Evolutionary conservation across 2,329 filamentous ascomycete species (phyloP).

Genomic region (Nigrospora oryzae): DNA sequence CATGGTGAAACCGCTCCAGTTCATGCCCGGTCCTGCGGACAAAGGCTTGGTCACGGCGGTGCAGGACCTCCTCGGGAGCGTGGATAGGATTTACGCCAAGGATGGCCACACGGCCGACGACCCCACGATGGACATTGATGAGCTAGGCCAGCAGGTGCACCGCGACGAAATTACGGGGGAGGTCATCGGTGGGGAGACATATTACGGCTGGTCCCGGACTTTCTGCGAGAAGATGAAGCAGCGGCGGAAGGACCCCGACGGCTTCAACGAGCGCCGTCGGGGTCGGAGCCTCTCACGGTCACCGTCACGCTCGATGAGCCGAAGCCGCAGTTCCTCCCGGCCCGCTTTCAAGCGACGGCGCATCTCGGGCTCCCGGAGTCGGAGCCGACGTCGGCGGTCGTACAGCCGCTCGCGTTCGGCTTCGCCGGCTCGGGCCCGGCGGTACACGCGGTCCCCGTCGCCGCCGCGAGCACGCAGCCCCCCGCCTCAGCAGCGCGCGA

Average conservation of each 20-base stretch:
- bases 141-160: constrained; percentile 62
- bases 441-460: constrained; percentile 10
- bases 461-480: constrained; percentile 5
- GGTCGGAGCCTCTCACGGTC: constrained; percentile 24
- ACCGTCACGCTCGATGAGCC: constrained; percentile 22
- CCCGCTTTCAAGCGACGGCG: constrained; percentile 31
- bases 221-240: constrained; percentile 79
- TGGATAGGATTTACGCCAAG: constrained; percentile 58
- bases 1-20: constrained; percentile 62
- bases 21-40: constrained; percentile 60
- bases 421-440: constrained; percentile 13
- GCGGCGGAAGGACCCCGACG: constrained; percentile 26
- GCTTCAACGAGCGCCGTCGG: constrained; percentile 10
- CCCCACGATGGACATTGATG: constrained; percentile 56
- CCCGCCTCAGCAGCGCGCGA: neutral
- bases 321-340: constrained; percentile 24
- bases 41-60: constrained; percentile 58
- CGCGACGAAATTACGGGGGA: constrained; percentile 60
- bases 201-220: constrained; percentile 77
- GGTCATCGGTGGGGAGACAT: constrained; percentile 59
- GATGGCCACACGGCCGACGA: constrained; percentile 35
- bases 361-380: constrained; percentile 21
- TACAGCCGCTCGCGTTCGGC: constrained; percentile 16
- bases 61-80: constrained; percentile 61
- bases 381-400: constrained; percentile 8